Conservation (phyloP, 768 basidiomycete genomes). For the Kwoniella dendrophila region DNA sequence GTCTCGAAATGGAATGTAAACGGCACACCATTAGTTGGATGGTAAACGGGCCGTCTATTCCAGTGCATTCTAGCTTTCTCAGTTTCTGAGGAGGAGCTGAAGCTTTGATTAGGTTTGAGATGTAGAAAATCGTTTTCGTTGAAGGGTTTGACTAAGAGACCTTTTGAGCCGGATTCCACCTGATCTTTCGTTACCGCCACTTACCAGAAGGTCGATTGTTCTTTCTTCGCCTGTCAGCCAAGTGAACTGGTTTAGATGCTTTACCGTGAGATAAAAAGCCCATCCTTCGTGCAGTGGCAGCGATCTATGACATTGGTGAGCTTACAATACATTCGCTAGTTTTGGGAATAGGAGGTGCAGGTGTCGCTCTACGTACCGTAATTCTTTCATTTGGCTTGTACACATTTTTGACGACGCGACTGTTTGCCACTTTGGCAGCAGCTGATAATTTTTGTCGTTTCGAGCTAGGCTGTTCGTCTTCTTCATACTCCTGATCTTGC, state of each 20-base stretch:
- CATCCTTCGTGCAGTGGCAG: too few relatives aligned
- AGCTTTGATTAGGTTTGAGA: neutral
- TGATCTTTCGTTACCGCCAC: too few relatives aligned
- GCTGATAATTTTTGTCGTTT: neutral
- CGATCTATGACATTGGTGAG: too few relatives aligned
- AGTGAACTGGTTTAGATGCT: slow-evolving; percentile 12
- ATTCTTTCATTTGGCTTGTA: too few relatives aligned
- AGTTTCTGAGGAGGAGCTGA: neutral
- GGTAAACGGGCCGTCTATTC: neutral
- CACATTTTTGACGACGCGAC: too few relatives aligned
- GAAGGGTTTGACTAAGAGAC: neutral
- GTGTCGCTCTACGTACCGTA: too few relatives aligned
- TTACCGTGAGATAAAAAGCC: slow-evolving; percentile 10
- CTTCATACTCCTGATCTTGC: neutral
- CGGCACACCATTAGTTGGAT: neutral
- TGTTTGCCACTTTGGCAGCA: neutral
- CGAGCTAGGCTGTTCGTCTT: neutral
- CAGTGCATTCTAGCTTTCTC: neutral
- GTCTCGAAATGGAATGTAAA: too few relatives aligned
- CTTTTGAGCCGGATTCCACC: neutral
- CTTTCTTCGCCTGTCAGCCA: neutral
- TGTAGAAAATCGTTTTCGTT: slow-evolving; percentile 1
- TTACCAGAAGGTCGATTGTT: neutral
- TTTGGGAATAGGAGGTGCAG: too few relatives aligned
- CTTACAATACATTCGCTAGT: too few relatives aligned